Percentiles rank a stretch among this genome's conserved stretches.
phyloP scores from a whole-genome alignment of 2,329 filamentous ascomycete genomes.

The Metarhizium sp. region DNA sequence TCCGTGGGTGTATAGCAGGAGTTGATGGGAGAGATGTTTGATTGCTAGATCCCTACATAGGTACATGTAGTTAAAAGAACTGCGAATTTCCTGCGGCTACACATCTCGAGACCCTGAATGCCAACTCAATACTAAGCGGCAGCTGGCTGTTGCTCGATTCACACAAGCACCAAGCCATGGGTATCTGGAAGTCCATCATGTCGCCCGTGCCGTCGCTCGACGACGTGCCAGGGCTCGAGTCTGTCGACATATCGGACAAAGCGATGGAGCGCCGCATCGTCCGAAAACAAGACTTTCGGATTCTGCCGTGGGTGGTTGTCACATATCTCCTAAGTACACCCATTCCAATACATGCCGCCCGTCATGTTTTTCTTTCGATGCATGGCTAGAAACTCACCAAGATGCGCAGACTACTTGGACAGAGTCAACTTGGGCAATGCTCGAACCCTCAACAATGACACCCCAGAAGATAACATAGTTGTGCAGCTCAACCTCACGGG shows the following conservation, averaged over 20 bases:
- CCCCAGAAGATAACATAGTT: conserved; percentile 23
- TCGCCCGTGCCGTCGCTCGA: conserved; percentile 20
- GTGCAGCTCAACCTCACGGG: conserved; percentile 19
- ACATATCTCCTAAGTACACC: conserved; percentile 20
- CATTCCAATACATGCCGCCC: background rate
- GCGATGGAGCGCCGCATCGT: conserved; percentile 24
- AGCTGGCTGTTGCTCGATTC: too few species aligned
- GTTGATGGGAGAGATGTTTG: background rate
- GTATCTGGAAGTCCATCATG: conserved; percentile 12
- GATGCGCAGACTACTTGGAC: conserved; percentile 15
- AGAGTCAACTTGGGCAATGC: conserved; percentile 25
- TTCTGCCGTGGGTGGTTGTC: conserved; percentile 23
- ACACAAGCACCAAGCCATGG: conserved; percentile 4
- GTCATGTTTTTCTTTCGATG: background rate
- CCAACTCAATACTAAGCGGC: too few species aligned
- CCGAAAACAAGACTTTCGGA: conserved; percentile 22
- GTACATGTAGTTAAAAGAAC: background rate
- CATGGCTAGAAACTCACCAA: background rate
- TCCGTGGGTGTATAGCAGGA: background rate
- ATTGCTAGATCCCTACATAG: background rate
- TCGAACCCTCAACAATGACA: conserved; percentile 23
- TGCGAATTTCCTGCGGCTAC: too few species aligned
- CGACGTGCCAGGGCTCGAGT: conserved; percentile 23
- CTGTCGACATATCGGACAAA: conserved; percentile 23
- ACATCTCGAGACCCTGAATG: too few species aligned